These are phyloP conservation scores for Akanthomyces lecanii DNA, from an alignment of 2,329 filamentous ascomycete species.

Conservation along the genomic window DNA sequence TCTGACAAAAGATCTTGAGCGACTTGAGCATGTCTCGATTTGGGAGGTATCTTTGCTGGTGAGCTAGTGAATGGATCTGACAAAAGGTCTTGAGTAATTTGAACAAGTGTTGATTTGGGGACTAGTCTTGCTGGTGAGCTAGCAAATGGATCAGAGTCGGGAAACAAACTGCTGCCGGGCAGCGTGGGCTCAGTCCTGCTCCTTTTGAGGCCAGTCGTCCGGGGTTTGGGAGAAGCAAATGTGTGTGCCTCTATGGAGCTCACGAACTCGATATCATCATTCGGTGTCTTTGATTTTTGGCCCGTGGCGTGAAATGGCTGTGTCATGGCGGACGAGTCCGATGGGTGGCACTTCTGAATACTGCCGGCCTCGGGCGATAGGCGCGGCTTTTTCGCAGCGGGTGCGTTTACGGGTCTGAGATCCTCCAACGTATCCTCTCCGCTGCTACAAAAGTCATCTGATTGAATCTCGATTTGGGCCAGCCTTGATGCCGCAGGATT, in stretches of 20 bases:
- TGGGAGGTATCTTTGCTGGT: neutral
- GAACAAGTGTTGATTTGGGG: neutral
- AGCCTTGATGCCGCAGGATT: neutral
- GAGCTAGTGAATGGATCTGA: slow-evolving; percentile 18
- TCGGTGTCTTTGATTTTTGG: neutral
- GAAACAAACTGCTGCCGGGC: neutral
- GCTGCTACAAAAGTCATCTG: slow-evolving; percentile 15
- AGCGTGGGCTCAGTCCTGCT: slow-evolving; percentile 3
- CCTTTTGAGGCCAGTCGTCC: neutral
- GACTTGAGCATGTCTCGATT: neutral
- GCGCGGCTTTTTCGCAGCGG: neutral
- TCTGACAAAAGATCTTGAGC: neutral
- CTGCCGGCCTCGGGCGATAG: neutral
- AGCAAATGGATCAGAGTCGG: slow-evolving; percentile 31
- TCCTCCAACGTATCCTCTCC: neutral
- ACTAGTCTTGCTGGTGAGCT: slow-evolving; percentile 28
- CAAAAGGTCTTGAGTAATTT: neutral
- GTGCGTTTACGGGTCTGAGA: neutral
- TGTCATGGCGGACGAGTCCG: neutral
- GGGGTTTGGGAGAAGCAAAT: neutral
- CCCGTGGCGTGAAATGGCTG: neutral
- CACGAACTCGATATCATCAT: slow-evolving; percentile 34
- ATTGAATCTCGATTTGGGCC: slow-evolving; percentile 3
- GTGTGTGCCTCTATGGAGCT: slow-evolving; percentile 26
- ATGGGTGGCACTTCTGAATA: neutral